A percentile compares a stretch with the other conserved stretches of the same genome.
Evolutionary conservation across 2,329 filamentous ascomycete genomes (phyloP).

Genomic region (Fusarium camptoceras): DNA sequence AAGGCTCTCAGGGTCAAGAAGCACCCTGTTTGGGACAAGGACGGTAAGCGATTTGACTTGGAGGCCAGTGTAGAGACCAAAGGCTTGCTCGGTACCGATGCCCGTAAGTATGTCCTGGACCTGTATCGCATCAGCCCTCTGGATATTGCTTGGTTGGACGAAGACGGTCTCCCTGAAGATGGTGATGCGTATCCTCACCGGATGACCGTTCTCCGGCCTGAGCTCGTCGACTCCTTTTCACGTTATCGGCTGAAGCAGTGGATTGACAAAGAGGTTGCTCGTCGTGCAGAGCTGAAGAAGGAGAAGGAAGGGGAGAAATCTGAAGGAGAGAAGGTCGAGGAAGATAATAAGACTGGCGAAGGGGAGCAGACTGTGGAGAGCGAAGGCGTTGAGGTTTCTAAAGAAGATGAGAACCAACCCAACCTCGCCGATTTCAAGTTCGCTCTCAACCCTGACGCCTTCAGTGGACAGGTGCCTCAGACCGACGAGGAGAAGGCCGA

Average conservation of each 20-base stretch:
- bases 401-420: slow-evolving; percentile 67
- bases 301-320: slow-evolving; percentile 31
- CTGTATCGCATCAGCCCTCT: slow-evolving; percentile 94
- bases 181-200: slow-evolving; percentile 83
- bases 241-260: slow-evolving; percentile 90
- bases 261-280: slow-evolving; percentile 81
- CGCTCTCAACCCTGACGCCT: slow-evolving; percentile 92
- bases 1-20: slow-evolving; percentile 92
- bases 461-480: slow-evolving; percentile 90
- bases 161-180: slow-evolving; percentile 63
- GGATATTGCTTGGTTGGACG: slow-evolving; percentile 91
- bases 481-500: slow-evolving; percentile 90
- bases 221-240: slow-evolving; percentile 88
- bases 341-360: slow-evolving; percentile 50
- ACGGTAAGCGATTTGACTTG: slow-evolving; percentile 87
- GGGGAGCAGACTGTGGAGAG: slow-evolving; percentile 50
- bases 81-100: slow-evolving; percentile 95
- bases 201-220: slow-evolving; percentile 93
- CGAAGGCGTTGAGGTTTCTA: slow-evolving; percentile 43
- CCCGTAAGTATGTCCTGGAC: slow-evolving; percentile 96
- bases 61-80: slow-evolving; percentile 98
- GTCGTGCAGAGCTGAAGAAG: slow-evolving; percentile 58
- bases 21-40: slow-evolving; percentile 98
- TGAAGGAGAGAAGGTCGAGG: slow-evolving; percentile 38
- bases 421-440: slow-evolving; percentile 91